Evolutionary conservation across 129 eudicot genomes (phyloP).

Genomic region (Oenanthe sinensis): DNA sequence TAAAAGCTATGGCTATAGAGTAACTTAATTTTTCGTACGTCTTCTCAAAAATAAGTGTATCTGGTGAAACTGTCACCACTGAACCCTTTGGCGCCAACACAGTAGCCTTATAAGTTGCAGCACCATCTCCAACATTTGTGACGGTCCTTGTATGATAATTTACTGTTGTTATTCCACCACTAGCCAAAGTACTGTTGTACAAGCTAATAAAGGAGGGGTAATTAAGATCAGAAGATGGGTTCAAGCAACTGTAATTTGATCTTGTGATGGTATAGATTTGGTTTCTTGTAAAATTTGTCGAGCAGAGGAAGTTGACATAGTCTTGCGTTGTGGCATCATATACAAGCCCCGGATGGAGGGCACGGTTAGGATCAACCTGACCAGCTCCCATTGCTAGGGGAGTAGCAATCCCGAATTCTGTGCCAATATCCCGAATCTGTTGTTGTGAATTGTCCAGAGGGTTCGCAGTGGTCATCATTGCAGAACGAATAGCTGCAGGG

Average conservation of each 20-base stretch:
- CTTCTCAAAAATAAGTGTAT: constrained; percentile 19
- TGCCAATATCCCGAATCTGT: constrained; percentile 5
- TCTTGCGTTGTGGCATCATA: constrained; percentile 31
- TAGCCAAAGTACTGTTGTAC: neutral
- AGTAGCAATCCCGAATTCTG: constrained; percentile 6
- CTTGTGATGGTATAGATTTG: constrained; percentile 22
- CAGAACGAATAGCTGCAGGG: constrained; percentile 30
- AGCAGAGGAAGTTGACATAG: constrained; percentile 25
- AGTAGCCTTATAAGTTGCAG: constrained; percentile 18
- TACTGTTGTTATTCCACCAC: neutral
- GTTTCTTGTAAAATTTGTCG: constrained; percentile 17
- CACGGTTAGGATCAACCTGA: constrained; percentile 29
- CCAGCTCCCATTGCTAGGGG: constrained; percentile 39
- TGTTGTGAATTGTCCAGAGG: constrained; percentile 19
- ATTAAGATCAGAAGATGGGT: constrained; percentile 25
- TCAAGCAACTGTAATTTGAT: constrained; percentile 13
- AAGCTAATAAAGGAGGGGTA: constrained; percentile 34
- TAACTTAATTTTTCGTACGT: constrained; percentile 26
- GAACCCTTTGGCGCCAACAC: constrained; percentile 21
- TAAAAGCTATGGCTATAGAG: constrained; percentile 9
- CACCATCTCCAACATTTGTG: constrained; percentile 23
- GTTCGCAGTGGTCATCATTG: constrained; percentile 34
- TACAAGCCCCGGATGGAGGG: constrained; percentile 31
- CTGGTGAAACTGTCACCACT: constrained; percentile 19
- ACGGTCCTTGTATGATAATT: constrained; percentile 14